Conservation (phyloP, 2,329 filamentous ascomycete genomes). For the Claviceps humidiphila region DNA sequence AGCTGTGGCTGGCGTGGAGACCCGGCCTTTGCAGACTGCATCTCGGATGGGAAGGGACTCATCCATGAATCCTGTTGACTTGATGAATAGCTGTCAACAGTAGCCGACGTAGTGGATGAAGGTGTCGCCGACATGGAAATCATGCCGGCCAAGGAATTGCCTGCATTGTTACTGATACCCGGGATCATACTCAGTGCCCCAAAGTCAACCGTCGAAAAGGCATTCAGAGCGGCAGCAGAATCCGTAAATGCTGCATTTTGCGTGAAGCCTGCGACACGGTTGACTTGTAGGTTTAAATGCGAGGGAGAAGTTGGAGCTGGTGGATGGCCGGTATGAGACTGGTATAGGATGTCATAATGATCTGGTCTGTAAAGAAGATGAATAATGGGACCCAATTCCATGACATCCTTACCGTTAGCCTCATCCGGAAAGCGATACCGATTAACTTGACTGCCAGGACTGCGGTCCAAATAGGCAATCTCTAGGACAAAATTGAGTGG, state of each 20-base stretch:
- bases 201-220: constrained; percentile 30
- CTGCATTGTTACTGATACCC: constrained; percentile 19
- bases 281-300: constrained; percentile 31
- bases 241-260: constrained; percentile 31
- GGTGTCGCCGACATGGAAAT: constrained; percentile 21
- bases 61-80: constrained; percentile 26
- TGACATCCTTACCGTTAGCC: constrained; percentile 30
- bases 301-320: constrained; percentile 14
- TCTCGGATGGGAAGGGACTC: constrained; percentile 16
- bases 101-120: constrained; percentile 11
- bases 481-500: constrained; percentile 69
- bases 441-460: constrained; percentile 63
- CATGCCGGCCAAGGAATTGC: constrained; percentile 13
- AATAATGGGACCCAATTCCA: constrained; percentile 36
- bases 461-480: constrained; percentile 84
- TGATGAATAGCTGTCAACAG: constrained; percentile 20
- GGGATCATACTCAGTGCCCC: constrained; percentile 34
- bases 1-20: constrained; percentile 14
- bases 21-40: constrained; percentile 11
- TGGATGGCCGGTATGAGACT: constrained; percentile 22
- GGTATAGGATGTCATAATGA: constrained; percentile 92
- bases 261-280: constrained; percentile 34
- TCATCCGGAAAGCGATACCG: constrained; percentile 50
- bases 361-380: constrained; percentile 56
- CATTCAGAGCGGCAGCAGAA: constrained; percentile 24